Percentiles rank a stretch among this genome's conserved stretches.
These are phyloP conservation scores for Epichloe brachyelytri DNA, from an alignment of 2,329 filamentous ascomycete genomes.

Conservation along the genomic window DNA sequence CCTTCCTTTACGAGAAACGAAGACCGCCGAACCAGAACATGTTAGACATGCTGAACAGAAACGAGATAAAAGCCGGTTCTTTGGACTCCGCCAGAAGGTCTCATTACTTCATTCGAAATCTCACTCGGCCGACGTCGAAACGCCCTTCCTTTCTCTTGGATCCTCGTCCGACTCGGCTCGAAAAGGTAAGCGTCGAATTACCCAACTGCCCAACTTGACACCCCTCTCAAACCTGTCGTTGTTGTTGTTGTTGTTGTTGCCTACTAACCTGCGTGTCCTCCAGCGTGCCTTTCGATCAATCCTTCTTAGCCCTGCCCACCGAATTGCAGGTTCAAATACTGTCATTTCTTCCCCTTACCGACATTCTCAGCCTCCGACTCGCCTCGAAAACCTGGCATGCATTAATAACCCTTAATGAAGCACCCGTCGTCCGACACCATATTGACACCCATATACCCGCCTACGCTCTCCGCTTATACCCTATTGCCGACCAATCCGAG, in stretches of 20 bases:
- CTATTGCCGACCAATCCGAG: conserved; percentile 30
- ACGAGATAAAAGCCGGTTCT: conserved; percentile 30
- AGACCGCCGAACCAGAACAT: conserved; percentile 18
- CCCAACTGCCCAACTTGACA: background rate
- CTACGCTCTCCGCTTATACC: conserved; percentile 48
- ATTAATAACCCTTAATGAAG: conserved; percentile 47
- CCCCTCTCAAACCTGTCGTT: too few relatives aligned
- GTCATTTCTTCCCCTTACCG: conserved; percentile 44
- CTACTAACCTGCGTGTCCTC: conserved; percentile 11
- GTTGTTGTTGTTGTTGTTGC: too few relatives aligned
- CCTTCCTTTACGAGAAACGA: conserved; percentile 33
- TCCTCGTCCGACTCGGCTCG: conserved; percentile 15
- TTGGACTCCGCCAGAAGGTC: conserved; percentile 27
- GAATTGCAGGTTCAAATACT: conserved; percentile 53
- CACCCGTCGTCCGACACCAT: conserved; percentile 48
- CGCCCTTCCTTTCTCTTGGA: conserved; percentile 3
- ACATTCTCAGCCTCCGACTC: conserved; percentile 45
- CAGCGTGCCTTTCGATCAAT: conserved; percentile 37
- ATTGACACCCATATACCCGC: conserved; percentile 45
- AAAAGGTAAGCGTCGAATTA: conserved; percentile 17
- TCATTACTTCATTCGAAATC: conserved; percentile 23
- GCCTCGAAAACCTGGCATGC: conserved; percentile 47
- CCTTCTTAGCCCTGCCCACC: conserved; percentile 45
- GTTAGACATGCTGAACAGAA: conserved; percentile 21
- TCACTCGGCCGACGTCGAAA: conserved; percentile 10